Base-by-base conservation (phyloP, 2,329 filamentous ascomycete species). In the Fusarium miscanthi region DNA sequence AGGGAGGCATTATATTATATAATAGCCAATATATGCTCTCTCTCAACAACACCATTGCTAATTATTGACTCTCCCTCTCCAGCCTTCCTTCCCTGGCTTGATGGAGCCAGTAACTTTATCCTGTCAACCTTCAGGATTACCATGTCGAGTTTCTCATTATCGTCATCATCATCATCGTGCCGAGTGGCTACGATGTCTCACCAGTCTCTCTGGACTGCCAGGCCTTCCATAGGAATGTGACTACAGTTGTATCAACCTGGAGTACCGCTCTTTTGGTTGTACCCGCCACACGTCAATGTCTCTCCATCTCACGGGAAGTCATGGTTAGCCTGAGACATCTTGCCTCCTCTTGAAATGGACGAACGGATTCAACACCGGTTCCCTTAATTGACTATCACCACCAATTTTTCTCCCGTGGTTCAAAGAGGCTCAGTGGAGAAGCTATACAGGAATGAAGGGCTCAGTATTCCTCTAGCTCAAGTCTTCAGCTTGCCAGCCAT, bases 371-470 rank as follows among this genome's bases (percentile, higher is more conserved):
- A 52, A 40, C 64, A 53, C 69, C 59, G 60, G 49, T 72, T 53
- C 60, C 67, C 63, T 69, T 42, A 48, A 58, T 42, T 37, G 59
- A 60, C 51, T 57, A 42, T 41, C 35, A 68, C 58, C 56, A 42
- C 57, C 52, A 63, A 65, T 63, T 66, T 66, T 63, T 70, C 62
- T 63, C 66, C 63, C 66, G 52, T 73, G 63, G 45, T 57, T 14
- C 58, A 70, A 76, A 75, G 75, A 75, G 69, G 73, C 66, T 60
- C 54, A 51, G 73, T 74, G 76, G 64, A 68, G 64, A 64, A 56
- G 48, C 48, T 67, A 51, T 78, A 57, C 61, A 78, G 81, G 81
- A 83, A 83, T 83, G 81, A 81, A 83, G 81, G 81, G 80, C 74
- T 75, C 41, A 63, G 63, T 80, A 81, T 80, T 74, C 62, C 63